Evolutionary conservation across 768 basidiomycete species (phyloP).

Genomic region (Calocybe cyanea): DNA sequence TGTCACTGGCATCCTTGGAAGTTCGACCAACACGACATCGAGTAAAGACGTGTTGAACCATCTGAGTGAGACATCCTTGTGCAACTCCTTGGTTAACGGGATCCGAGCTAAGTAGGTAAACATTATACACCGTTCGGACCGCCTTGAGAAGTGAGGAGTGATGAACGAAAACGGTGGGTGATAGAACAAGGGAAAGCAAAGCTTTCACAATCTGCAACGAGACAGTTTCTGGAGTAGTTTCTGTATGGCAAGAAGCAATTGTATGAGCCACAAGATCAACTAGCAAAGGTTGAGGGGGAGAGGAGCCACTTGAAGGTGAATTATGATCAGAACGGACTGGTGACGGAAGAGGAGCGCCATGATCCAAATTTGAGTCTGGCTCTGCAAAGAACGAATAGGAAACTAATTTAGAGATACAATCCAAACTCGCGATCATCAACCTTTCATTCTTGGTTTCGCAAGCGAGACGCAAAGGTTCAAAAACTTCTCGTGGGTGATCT

Average conservation of each 20-base stretch:
- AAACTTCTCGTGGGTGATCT: slow-evolving; percentile 79
- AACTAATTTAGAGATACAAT: slow-evolving; percentile 96
- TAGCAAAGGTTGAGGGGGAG: slow-evolving; percentile 63
- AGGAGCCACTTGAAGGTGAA: slow-evolving; percentile 36
- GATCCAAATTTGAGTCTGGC: slow-evolving; percentile 33
- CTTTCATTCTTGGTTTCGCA: slow-evolving; percentile 95
- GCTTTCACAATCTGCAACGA: slow-evolving; percentile 97
- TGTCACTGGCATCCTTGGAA: slow-evolving; percentile 18
- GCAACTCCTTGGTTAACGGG: slow-evolving; percentile 97
- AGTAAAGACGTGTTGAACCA: slow-evolving; percentile 95
- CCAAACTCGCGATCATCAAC: slow-evolving; percentile 93
- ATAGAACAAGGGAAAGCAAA: slow-evolving; percentile 83
- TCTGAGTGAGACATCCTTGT: slow-evolving; percentile 95
- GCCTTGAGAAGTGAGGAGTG: slow-evolving; percentile 95
- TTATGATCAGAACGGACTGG: slow-evolving; percentile 46
- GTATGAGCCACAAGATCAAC: slow-evolving; percentile 94
- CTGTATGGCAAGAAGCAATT: slow-evolving; percentile 87
- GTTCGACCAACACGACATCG: slow-evolving; percentile 53
- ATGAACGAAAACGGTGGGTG: slow-evolving; percentile 83
- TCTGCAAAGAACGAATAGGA: slow-evolving; percentile 97
- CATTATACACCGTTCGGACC: slow-evolving; percentile 96
- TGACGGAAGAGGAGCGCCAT: slow-evolving; percentile 75
- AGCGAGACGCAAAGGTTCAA: slow-evolving; percentile 93
- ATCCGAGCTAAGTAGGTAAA: slow-evolving; percentile 88
- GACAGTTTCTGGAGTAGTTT: slow-evolving; percentile 84